Evolutionary conservation across 805 yeast genomes (phyloP).

Genomic region (Starmerella bombi): DNA sequence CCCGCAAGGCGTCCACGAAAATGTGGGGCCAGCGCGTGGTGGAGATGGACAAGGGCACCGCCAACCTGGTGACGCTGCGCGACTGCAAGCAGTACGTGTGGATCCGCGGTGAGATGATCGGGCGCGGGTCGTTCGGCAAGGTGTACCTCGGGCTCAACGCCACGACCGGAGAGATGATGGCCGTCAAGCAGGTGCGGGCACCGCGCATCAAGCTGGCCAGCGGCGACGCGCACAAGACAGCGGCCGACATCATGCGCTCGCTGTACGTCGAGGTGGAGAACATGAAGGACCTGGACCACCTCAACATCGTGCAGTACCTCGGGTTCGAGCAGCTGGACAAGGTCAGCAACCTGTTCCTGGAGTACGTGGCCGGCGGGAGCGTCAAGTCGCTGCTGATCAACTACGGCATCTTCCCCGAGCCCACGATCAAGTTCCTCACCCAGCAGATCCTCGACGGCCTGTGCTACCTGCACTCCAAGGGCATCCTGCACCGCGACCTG

Average conservation of each 20-base stretch:
- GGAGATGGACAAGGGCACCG: slow-evolving; percentile 52
- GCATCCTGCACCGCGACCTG: slow-evolving; percentile 84
- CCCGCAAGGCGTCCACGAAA: slow-evolving; percentile 75
- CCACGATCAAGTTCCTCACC: slow-evolving; percentile 56
- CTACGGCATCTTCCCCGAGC: slow-evolving; percentile 76
- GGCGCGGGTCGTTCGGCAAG: slow-evolving; percentile 91
- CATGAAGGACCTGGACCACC: slow-evolving; percentile 83
- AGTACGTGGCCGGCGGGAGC: slow-evolving; percentile 96
- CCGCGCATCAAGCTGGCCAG: slow-evolving; percentile 23
- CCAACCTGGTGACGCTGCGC: slow-evolving; percentile 44
- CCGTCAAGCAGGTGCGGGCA: slow-evolving; percentile 76
- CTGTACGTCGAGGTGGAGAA: slow-evolving; percentile 84
- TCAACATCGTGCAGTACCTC: slow-evolving; percentile 86
- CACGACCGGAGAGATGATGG: slow-evolving; percentile 97
- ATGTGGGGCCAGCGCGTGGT: slow-evolving; percentile 95
- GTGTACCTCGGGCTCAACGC: slow-evolving; percentile 86
- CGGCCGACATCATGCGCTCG: slow-evolving; percentile 58
- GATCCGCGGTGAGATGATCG: slow-evolving; percentile 95
- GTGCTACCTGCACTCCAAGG: slow-evolving; percentile 73
- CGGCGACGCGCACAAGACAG: slow-evolving; percentile 16
- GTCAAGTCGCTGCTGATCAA: slow-evolving; percentile 73
- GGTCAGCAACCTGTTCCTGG: slow-evolving; percentile 76
- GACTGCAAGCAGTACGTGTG: slow-evolving; percentile 77
- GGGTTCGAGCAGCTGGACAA: slow-evolving; percentile 74
- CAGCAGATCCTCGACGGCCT: slow-evolving; percentile 73